Evolutionary conservation across 2,329 filamentous ascomycete genomes (phyloP).

Genomic region (Paecilomyces variotii): DNA sequence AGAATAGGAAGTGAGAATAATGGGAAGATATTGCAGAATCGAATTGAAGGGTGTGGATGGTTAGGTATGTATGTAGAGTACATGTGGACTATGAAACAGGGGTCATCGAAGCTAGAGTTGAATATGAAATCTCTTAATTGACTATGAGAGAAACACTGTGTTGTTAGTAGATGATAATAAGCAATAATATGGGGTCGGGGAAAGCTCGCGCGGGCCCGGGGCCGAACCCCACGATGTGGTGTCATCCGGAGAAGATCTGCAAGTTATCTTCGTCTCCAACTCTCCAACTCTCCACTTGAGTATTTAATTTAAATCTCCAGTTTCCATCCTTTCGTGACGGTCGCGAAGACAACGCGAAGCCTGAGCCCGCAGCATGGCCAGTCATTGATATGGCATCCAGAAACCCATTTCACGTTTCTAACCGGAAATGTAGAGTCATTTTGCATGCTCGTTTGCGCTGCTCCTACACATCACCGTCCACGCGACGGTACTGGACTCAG

Average conservation of each 20-base stretch:
- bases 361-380: neutral
- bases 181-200: neutral
- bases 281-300: neutral
- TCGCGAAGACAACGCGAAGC: neutral
- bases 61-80: no score
- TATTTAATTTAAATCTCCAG: neutral
- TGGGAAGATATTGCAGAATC: no score
- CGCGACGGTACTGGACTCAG: conserved; percentile 28
- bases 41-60: no score
- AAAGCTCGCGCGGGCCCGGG: neutral
- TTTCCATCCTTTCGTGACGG: neutral
- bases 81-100: no score
- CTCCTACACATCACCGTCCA: neutral
- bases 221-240: neutral
- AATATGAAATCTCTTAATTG: no score
- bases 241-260: neutral
- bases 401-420: neutral
- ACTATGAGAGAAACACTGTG: no score
- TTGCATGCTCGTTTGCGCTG: neutral
- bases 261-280: neutral
- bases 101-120: no score
- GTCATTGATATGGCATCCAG: neutral
- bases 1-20: neutral
- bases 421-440: neutral
- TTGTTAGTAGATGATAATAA: no score